Percentiles rank a stretch among this genome's conserved stretches.
phyloP scores from a whole-genome alignment of 257 asterid species.

The Salvia splendens region DNA sequence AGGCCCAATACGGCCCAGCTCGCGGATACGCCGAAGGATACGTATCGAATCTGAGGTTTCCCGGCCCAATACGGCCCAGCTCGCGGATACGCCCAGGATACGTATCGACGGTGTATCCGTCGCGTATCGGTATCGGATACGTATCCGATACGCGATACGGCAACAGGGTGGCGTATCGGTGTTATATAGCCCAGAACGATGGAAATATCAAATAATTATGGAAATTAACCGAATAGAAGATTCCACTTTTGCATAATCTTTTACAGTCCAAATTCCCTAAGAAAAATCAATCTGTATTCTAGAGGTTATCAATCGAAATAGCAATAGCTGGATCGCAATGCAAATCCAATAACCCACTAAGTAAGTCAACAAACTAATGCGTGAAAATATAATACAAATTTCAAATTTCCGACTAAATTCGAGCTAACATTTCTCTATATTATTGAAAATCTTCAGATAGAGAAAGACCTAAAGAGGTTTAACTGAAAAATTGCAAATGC shows the following conservation, averaged over 20 bases:
- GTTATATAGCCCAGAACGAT: too few species aligned
- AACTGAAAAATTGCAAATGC: conserved; percentile 22
- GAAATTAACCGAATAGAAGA: conserved; percentile 1
- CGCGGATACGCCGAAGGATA: too few species aligned
- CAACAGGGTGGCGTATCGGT: too few species aligned
- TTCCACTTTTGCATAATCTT: not conserved
- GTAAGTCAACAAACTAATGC: not conserved
- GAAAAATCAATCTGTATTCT: conserved; percentile 13
- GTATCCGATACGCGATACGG: too few species aligned
- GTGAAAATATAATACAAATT: not conserved
- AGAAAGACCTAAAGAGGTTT: not conserved
- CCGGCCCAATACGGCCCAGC: too few species aligned
- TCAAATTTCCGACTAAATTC: not conserved
- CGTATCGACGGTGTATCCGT: too few species aligned
- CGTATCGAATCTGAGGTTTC: too few species aligned
- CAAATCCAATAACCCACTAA: conserved; percentile 25
- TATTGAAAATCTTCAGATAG: conserved; percentile 11
- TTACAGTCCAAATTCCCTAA: not conserved
- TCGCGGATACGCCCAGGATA: too few species aligned
- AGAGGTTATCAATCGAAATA: conserved; percentile 9
- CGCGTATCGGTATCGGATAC: too few species aligned
- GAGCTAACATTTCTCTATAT: not conserved
- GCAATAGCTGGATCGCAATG: conserved; percentile 11
- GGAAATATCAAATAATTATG: not conserved
- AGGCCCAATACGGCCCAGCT: too few species aligned